Evolutionary conservation across 2,329 filamentous ascomycete genomes (phyloP).

Genomic region (Colletotrichum sp.): DNA sequence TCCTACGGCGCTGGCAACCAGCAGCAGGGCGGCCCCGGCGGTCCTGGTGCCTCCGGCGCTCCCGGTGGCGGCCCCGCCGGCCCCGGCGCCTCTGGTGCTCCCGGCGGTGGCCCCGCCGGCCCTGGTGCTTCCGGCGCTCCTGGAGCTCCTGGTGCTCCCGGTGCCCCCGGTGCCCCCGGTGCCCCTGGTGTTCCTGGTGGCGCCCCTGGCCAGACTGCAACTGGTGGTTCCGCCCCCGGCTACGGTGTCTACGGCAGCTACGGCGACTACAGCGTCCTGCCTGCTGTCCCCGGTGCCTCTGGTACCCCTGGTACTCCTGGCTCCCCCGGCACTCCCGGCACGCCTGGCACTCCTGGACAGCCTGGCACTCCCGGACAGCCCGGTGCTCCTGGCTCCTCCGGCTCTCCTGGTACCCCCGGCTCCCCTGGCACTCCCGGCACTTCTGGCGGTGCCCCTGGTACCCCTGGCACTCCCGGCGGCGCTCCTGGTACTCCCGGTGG

Average conservation of each 20-base stretch:
- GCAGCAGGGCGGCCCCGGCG: background rate
- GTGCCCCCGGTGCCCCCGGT: background rate
- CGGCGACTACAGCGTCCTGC: background rate
- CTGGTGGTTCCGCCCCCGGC: background rate
- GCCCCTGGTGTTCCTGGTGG: background rate
- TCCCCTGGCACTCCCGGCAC: background rate
- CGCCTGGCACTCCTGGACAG: background rate
- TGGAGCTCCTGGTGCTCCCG: background rate
- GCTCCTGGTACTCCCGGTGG: background rate
- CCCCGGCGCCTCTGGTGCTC: background rate
- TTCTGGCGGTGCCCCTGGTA: background rate
- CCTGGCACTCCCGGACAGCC: background rate
- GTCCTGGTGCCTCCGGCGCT: background rate
- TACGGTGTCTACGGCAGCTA: background rate
- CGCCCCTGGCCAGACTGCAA: background rate
- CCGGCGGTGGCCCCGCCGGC: background rate
- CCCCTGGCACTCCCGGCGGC: background rate
- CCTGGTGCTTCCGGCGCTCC: background rate
- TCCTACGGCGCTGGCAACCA: background rate
- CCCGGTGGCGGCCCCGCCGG: background rate
- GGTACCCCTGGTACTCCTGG: background rate
- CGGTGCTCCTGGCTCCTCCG: background rate
- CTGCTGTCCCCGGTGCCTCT: background rate
- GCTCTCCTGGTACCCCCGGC: background rate
- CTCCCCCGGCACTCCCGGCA: background rate